Conservation (phyloP, 345 rosid genomes). For the Microcos paniculata region DNA sequence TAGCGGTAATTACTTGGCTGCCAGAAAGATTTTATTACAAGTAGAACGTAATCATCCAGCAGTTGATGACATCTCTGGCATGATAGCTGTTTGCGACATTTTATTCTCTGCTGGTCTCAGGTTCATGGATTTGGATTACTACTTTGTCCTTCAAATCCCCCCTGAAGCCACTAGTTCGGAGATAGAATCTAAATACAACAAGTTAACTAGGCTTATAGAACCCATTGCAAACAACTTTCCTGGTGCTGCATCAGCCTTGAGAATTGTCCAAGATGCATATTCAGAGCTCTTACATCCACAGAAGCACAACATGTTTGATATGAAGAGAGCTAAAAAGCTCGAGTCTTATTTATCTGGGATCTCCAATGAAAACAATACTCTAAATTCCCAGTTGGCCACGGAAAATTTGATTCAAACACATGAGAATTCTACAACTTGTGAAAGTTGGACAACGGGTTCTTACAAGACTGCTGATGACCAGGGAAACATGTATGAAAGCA, state of each 20-base stretch:
- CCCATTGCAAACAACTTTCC: constrained; percentile 8
- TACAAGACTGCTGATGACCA: too few species aligned
- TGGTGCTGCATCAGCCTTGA: constrained; percentile 5
- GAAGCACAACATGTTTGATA: not conserved
- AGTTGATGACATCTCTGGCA: too few species aligned
- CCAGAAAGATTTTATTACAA: too few species aligned
- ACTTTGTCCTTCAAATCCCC: constrained; percentile 1
- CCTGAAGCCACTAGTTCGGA: not conserved
- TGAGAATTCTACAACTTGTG: not conserved
- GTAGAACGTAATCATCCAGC: too few species aligned
- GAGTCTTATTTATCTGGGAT: not conserved
- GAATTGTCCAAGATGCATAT: constrained; percentile 10
- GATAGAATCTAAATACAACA: not conserved
- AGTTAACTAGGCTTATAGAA: not conserved
- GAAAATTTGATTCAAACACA: not conserved
- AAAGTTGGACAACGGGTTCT: too few species aligned
- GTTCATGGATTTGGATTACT: constrained; percentile 4
- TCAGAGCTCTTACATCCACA: not conserved
- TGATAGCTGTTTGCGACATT: not conserved
- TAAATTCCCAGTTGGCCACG: not conserved
- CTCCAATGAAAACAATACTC: not conserved
- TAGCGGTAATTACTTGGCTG: not conserved
- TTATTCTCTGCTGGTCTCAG: not conserved
- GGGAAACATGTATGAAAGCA: too few species aligned
- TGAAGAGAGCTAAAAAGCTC: not conserved